These are phyloP conservation scores for Cyberlindnera subsufficiens DNA, from an alignment of 805 yeast genomes.

Conservation along the genomic window DNA sequence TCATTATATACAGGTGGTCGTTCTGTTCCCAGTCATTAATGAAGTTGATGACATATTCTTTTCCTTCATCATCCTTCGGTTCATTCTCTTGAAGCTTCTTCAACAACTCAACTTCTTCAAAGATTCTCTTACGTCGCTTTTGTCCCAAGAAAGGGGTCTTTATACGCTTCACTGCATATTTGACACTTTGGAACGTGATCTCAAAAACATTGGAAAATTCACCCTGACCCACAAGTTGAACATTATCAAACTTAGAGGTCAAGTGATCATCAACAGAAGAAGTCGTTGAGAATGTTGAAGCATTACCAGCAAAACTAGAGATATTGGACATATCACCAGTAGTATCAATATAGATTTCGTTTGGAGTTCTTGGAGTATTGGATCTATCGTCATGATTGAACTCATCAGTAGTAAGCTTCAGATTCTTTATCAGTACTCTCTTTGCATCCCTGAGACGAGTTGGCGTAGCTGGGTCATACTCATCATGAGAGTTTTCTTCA, in stretches of 20 bases:
- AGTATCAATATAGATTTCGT: constrained; percentile 16
- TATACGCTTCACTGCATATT: constrained; percentile 83
- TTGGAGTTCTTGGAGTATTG: constrained; percentile 27
- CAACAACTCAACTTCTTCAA: constrained; percentile 75
- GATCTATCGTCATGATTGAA: constrained; percentile 18
- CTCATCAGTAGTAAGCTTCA: constrained; percentile 16
- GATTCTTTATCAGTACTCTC: constrained; percentile 11
- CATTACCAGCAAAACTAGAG: constrained; percentile 17
- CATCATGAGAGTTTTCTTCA: constrained; percentile 16
- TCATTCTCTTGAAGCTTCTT: constrained; percentile 34
- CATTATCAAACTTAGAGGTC: constrained; percentile 49
- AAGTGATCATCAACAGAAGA: constrained; percentile 35
- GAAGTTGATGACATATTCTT: constrained; percentile 71
- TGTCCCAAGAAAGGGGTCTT: constrained; percentile 56
- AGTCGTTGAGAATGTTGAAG: constrained; percentile 14
- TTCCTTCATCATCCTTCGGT: constrained; percentile 49
- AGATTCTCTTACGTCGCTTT: constrained; percentile 52
- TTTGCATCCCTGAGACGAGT: constrained; percentile 27
- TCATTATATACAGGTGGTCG: constrained; percentile 80
- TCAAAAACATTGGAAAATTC: constrained; percentile 88
- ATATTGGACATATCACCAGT: constrained; percentile 16
- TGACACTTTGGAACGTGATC: constrained; percentile 59
- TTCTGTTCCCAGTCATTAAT: constrained; percentile 83
- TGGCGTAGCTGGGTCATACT: constrained; percentile 38
- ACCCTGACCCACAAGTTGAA: constrained; percentile 72